Percentiles rank a stretch among this genome's conserved stretches.
Conservation (phyloP, 169 alveolate species). For the Toxoplasma gondii region DNA sequence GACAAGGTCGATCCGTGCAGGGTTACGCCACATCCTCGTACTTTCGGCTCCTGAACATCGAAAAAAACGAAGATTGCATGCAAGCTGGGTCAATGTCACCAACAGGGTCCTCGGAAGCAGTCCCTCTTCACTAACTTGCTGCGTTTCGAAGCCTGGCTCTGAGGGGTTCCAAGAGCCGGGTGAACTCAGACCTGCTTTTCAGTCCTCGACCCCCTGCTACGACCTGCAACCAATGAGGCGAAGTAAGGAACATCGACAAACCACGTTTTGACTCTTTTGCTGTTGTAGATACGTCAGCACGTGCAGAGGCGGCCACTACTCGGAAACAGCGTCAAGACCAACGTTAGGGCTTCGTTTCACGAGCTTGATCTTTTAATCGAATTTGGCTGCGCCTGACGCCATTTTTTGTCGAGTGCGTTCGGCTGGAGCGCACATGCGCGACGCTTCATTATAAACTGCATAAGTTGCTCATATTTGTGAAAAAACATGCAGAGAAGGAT, state of each 20-base stretch:
- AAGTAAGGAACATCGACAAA: background rate
- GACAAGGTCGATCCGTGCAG: too few species aligned
- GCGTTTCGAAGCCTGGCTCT: constrained; percentile 77
- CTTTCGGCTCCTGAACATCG: background rate
- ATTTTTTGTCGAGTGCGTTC: background rate
- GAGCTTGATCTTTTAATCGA: background rate
- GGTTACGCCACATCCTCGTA: background rate
- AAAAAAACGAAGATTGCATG: background rate
- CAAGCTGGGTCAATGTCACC: background rate
- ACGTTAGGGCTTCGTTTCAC: background rate
- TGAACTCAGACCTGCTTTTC: constrained; percentile 77
- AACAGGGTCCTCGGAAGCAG: background rate
- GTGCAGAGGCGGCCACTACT: background rate
- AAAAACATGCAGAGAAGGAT: too few species aligned
- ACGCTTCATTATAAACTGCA: too few species aligned
- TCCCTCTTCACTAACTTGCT: constrained; percentile 47
- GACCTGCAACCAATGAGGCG: constrained; percentile 48
- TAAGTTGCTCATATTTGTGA: background rate
- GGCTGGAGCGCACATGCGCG: too few species aligned
- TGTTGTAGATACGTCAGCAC: background rate
- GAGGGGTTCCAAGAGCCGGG: constrained; percentile 76
- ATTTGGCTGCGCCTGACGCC: background rate
- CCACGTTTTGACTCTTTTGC: background rate
- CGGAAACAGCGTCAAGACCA: background rate
- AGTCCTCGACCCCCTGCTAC: constrained; percentile 88